Conservation (phyloP, 805 yeast species). For the Kazachstania martiniae region DNA sequence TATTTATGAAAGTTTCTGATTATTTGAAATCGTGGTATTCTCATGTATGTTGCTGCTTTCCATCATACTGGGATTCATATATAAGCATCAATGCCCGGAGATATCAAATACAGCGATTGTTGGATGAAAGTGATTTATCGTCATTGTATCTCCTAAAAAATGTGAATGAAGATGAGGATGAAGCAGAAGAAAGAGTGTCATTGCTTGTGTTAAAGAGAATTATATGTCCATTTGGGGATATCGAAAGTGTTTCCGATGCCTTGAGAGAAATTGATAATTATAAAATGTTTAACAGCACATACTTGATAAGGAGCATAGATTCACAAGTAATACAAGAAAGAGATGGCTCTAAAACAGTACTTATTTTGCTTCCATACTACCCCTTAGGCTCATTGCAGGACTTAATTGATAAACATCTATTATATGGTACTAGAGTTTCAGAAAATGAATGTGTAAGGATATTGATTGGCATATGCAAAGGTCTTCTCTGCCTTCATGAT, state of each 20-base stretch:
- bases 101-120: conserved; percentile 54
- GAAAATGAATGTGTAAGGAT: conserved; percentile 55
- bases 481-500: conserved; percentile 62
- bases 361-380: conserved; percentile 71
- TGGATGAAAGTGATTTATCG: conserved; percentile 87
- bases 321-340: conserved; percentile 60
- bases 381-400: conserved; percentile 71
- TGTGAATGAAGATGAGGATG: conserved; percentile 18
- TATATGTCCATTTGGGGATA: conserved; percentile 70
- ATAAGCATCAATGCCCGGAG: conserved; percentile 43
- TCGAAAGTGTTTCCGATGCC: conserved; percentile 62
- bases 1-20: no score
- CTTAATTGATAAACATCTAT: conserved; percentile 50
- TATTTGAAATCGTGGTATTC: no score
- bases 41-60: conserved; percentile 8
- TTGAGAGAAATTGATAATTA: conserved; percentile 70
- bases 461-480: conserved; percentile 62
- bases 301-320: conserved; percentile 58
- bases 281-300: conserved; percentile 56
- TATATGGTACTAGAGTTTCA: conserved; percentile 41
- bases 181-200: neutral
- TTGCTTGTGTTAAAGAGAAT: conserved; percentile 76
- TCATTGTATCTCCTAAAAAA: conserved; percentile 70
- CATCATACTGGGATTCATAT: conserved; percentile 27
- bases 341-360: conserved; percentile 73